Base-by-base conservation (phyloP, 257 asterid species). In the Penstemon davidsonii region DNA sequence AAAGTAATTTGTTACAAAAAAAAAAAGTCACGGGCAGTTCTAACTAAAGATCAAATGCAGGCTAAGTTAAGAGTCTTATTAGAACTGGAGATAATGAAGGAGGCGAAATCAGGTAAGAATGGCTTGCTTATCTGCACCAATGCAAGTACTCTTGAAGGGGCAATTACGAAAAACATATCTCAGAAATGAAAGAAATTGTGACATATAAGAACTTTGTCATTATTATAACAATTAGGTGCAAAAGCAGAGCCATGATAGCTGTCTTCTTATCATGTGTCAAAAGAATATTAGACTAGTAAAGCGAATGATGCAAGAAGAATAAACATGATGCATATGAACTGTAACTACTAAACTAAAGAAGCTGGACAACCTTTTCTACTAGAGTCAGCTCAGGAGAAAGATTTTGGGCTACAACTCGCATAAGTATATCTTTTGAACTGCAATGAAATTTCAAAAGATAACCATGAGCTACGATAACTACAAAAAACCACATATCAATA, bases 401-500 rank as follows among this genome's bases (percentile, higher is more conserved):
- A 79, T 90, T 90, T 77, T 77, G 91, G 36, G 98, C 91, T 81
- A 92, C 90, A 69, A 92, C 90, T 11, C 97, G 92, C 93, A 88
- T 85, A 51, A 92, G 95, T 68, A 92, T 80, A 79, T 92, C 96
- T 74, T 81, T 88, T 51, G 98, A 90, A 67, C 98, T 92, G 85
- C 76, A 71, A 70, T n/a, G 69, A 50, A 75, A 66, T 72, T 68
- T 79, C 79, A 75, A 53, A 60, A 70, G 70, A 41, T 50, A 25
- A 25, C 33, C 33, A 2, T 25, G 33, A 25, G 33, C 49, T n/a
- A 69, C 43, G 42, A 55, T 9, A 25, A 44, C 49, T 43, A 49
- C 42, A 13, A 66, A 25, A 53, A 50, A 45, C 5, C 52, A 53
- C 54, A 57, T 33, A 37, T 12, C 19, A 13, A 50, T 49, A 25